Evolutionary conservation across 2,329 filamentous ascomycete species (phyloP).

Genomic region (Fusarium bactridioides): DNA sequence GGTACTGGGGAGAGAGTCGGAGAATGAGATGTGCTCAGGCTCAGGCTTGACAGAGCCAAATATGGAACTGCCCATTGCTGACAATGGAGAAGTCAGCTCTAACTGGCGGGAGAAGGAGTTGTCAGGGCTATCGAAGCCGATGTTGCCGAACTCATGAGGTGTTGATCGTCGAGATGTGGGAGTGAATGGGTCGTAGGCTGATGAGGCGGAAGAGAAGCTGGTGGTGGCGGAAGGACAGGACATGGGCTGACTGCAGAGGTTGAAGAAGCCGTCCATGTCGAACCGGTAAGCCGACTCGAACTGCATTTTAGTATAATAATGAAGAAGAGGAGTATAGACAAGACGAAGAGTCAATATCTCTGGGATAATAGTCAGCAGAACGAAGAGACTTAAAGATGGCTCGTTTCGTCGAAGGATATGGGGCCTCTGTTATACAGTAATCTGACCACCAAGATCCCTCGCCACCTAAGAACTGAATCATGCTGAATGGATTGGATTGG

Average conservation of each 20-base stretch:
- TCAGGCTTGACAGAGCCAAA: conserved; percentile 47
- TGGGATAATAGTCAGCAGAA: too few species aligned
- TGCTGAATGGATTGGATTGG: too few species aligned
- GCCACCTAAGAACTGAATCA: too few species aligned
- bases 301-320: conserved; percentile 42
- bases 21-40: conserved; percentile 45
- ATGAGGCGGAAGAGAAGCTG: conserved; percentile 53
- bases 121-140: conserved; percentile 49
- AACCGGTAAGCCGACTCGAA: conserved; percentile 51
- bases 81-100: conserved; percentile 49
- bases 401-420: too few species aligned
- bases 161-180: conserved; percentile 55
- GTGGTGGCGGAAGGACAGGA: conserved; percentile 46
- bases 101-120: conserved; percentile 37
- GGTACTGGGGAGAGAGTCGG: conserved; percentile 46
- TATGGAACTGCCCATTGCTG: conserved; percentile 46
- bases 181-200: conserved; percentile 54
- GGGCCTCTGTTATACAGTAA: too few species aligned
- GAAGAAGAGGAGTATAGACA: too few species aligned
- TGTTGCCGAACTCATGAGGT: conserved; percentile 48
- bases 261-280: conserved; percentile 52
- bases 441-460: too few species aligned
- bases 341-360: too few species aligned
- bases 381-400: too few species aligned
- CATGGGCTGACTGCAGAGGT: conserved; percentile 48